Evolutionary conservation across 2,329 filamentous ascomycete species (phyloP), one percentile per base, ranked within the genome.

Genomic region (Rhexocercosporidium sp.): DNA sequence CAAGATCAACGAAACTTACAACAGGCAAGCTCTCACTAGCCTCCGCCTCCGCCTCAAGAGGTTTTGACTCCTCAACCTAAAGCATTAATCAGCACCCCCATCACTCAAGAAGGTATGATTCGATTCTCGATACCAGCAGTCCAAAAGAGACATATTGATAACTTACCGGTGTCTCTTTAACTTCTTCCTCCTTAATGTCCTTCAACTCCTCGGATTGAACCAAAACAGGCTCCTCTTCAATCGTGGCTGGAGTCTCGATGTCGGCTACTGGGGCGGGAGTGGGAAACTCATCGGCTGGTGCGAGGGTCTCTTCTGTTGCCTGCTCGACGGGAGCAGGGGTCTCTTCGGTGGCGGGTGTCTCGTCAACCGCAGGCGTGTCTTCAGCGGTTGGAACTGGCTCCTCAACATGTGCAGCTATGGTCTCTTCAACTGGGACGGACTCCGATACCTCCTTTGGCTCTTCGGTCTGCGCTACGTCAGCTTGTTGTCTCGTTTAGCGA

Each of bases 191-290:
- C 34, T 73, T 65, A 20, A 34, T 5, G 1, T 54, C 29, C 16
- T 54, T 29, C 49, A n/a, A 3, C 11, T 31, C 27, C 7, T 53
- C 49, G 5, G 27, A 3, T 14, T 31, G 27, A 3, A 34, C 51
- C 34, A 34, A 54, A 20, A 68, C 39, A 29, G 69, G 59, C 27
- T 69, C 68, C 27, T 54, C 59, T 34, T 68, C 59, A 37, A 31
- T 59, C n/a, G 47, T 46, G 20, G 71, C 65, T 22, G 57, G 34
- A 25, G 66, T 54, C 44, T 72, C 72, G 46, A 62, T 57, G 18
- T 68, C 25, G 12, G 71, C 27, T 53, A 62, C 25, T 12, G 51
- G 51, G 1, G 51, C 51, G 25, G 59, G 44, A 29, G 57, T 49
- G 1, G 31, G 41, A 31, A 51, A 39, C 29, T 62, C 60, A 16